Base-by-base conservation (phyloP, 2,329 filamentous ascomycete species). In the Phaeosphaeriaceae sp. region DNA sequence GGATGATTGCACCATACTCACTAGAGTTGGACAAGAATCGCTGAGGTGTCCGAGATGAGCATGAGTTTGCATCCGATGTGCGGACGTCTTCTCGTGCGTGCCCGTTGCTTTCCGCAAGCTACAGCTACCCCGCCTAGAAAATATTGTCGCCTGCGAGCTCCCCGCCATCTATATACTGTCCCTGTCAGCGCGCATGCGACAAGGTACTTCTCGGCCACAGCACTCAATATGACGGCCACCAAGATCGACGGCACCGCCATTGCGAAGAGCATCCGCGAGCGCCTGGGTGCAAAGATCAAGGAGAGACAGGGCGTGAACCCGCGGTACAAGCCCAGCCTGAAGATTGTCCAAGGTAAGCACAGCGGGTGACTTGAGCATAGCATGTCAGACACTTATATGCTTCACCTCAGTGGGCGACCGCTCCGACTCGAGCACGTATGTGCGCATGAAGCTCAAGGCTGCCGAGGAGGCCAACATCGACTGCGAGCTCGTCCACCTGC, bases 371-470 rank as follows among this genome's bases (percentile, higher is more conserved):
- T 24, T 22, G n/a, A 19, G 13, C 51, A 61, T 57, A 21, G 13
- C 17, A 10, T 32, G 32, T n/a, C 23, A 32, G 32, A 26, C 15
- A 19, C 32, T 48, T 48, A 63, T 68, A 52, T 67, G 47, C 21
- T 28, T 28, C 11, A 1, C 26, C 17, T 11, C 58, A 95, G 95
- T 99, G 69, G 95, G 94, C 76, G 91, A 94, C 78, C 89, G 95
- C 72, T 92, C 92, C 67, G 95, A 99, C 82, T 97, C 94, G 40
- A 91, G 92, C 74, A 98, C 94, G 53, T 99, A 99, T 91, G 94
- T 99, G 81, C 94, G 94, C 82, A 99, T 99, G 95, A 99, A 99
- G 84, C 83, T 97, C 75, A 99, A 97, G 86, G 95, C 95, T 67
- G 95, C 95, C 58, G 85, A 92, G 78, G 95, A 98, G 91, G 93